Evolutionary conservation across 1,284 basidiomycete genomes (phyloP).

Genomic region (Rhodotorula sp.): DNA sequence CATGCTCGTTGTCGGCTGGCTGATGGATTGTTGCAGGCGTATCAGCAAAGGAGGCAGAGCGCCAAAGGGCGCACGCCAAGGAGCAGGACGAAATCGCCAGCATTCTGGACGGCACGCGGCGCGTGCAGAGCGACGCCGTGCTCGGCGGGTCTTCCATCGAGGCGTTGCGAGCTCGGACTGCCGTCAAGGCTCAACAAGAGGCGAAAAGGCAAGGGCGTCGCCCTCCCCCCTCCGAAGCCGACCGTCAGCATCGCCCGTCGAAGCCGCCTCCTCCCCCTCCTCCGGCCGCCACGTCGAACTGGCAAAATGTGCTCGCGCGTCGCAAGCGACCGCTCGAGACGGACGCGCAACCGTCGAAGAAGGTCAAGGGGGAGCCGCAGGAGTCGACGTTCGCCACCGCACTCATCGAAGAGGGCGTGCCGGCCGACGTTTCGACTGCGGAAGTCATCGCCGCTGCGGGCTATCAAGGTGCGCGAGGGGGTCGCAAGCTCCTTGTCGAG

Average conservation of each 20-base stretch:
- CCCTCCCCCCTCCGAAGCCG: neutral
- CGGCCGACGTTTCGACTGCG: neutral
- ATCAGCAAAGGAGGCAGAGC: neutral
- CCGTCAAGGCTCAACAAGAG: neutral
- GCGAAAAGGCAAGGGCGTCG: neutral
- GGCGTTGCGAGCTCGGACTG: neutral
- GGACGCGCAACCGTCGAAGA: neutral
- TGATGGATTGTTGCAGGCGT: no score
- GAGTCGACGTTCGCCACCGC: no score
- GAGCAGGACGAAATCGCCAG: conserved; percentile 24
- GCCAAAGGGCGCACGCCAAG: neutral
- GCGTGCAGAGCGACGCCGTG: conserved; percentile 12
- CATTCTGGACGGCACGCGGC: conserved; percentile 13
- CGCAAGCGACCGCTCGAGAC: neutral
- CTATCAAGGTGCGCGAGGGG: neutral
- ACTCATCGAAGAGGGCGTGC: neutral
- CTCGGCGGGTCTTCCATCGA: conserved; percentile 24
- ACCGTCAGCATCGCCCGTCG: neutral
- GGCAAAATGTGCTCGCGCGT: neutral
- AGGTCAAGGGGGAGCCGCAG: conserved; percentile 1
- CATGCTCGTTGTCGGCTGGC: neutral
- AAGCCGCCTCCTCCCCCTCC: neutral
- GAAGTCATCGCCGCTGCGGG: neutral
- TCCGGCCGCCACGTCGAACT: neutral
- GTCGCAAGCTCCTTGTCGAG: conserved; percentile 1